Conservation (phyloP, 306 rosid genomes). For the Inga oerstediana region DNA sequence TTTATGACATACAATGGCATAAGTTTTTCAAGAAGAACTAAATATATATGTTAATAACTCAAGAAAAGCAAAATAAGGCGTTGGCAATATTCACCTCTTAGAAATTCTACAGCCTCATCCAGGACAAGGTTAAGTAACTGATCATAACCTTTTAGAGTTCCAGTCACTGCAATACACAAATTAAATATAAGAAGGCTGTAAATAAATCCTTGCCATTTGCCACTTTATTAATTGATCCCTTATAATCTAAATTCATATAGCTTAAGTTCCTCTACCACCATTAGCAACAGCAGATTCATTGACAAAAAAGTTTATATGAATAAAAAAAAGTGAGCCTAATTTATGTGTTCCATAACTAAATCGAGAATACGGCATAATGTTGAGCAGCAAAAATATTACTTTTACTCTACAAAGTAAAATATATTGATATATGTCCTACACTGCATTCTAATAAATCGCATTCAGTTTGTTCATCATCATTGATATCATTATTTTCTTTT, state of each 20-base stretch:
- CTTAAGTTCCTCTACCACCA: background rate
- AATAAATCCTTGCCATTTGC: background rate
- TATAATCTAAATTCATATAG: background rate
- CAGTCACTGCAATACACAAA: conserved; percentile 63
- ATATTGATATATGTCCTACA: background rate
- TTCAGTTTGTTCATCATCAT: background rate
- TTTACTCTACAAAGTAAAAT: background rate
- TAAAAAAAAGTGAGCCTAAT: background rate
- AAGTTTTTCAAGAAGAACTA: background rate
- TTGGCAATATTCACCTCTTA: conserved; percentile 62
- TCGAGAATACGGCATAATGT: background rate
- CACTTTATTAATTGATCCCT: background rate
- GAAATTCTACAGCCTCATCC: conserved; percentile 90
- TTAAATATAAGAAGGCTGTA: background rate
- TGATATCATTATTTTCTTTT: background rate
- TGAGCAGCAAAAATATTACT: background rate
- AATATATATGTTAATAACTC: background rate
- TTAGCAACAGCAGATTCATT: background rate
- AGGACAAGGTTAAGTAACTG: conserved; percentile 93
- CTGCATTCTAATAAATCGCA: background rate
- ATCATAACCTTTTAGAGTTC: conserved; percentile 95
- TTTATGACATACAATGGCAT: background rate
- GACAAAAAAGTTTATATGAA: background rate
- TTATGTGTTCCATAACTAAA: background rate
- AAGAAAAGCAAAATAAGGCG: conserved; percentile 2